phyloP scores from a whole-genome alignment of 1,284 basidiomycete species.

The Malassezia japonica region DNA sequence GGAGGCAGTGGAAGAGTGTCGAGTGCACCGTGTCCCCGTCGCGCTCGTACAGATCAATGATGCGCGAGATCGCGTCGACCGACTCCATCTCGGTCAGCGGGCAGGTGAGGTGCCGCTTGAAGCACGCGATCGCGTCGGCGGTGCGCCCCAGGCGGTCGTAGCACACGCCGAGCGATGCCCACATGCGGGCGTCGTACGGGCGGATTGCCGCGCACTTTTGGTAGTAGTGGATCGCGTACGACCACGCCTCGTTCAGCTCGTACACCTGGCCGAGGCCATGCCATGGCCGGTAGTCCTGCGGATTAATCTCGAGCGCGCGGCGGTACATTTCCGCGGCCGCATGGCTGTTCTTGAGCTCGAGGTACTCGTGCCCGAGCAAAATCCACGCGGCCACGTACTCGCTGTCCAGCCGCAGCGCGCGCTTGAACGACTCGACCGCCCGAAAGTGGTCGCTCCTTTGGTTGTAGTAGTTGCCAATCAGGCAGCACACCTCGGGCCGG shows the following conservation, averaged over 20 bases:
- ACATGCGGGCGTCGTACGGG: constrained; percentile 90
- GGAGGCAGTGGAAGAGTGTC: constrained; percentile 37
- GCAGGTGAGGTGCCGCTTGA: constrained; percentile 43
- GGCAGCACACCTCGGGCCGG: constrained; percentile 65
- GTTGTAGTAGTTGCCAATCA: constrained; percentile 95
- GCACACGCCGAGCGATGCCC: constrained; percentile 86
- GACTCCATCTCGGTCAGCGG: constrained; percentile 37
- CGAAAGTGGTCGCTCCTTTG: constrained; percentile 85
- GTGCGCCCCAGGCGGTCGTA: constrained; percentile 68
- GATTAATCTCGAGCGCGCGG: constrained; percentile 85
- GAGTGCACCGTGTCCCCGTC: constrained; percentile 26
- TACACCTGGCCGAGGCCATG: constrained; percentile 97
- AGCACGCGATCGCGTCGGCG: constrained; percentile 37
- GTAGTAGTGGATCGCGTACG: constrained; percentile 92
- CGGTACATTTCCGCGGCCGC: constrained; percentile 96
- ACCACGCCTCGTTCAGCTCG: constrained; percentile 88
- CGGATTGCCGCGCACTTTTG: constrained; percentile 84
- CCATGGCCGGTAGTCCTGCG: constrained; percentile 87
- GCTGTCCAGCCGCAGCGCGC: constrained; percentile 84
- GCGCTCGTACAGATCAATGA: constrained; percentile 41
- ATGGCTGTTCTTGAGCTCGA: constrained; percentile 97
- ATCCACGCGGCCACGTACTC: constrained; percentile 97
- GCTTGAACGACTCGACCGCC: constrained; percentile 86
- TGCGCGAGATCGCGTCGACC: constrained; percentile 29
- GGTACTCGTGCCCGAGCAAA: constrained; percentile 96